Base-by-base conservation (phyloP, 148 eudicot species). In the Cornus kousa region DNA sequence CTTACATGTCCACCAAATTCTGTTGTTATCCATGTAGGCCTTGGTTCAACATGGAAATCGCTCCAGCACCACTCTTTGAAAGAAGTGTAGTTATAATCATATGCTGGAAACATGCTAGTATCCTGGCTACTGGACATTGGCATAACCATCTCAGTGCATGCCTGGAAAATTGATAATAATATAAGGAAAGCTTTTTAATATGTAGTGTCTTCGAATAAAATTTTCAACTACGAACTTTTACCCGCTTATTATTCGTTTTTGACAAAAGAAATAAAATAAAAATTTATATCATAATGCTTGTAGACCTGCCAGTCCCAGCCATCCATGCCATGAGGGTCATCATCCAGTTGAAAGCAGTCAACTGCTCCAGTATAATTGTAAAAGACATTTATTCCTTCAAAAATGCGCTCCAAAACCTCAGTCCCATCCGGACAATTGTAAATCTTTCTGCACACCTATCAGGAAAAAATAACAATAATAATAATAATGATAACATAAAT, bases 141-240 rank as follows among this genome's bases (percentile, higher is more conserved):
- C 98, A 95, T 94, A 65, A 95, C 90, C 98, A 95, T 95, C 86
- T 95, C 98, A 37, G 97, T 91, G 83, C 98, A 95, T 70, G 97
- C 98, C 98, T 95, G 85, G 59, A 75, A 82, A 78, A 50, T n/a
- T 60, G 35, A 75, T 68, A 37, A 77, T 24, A 33, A 65, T 60
- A 16, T 19, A 28, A 40, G 57, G 48, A 53, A 70, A 57, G 14
- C 11, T 9, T 12, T 57, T 57, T 12, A 57, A 57, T 57, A 16
- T 74, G 10, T 24, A 37, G 33, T 55, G 5, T 23, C 14, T 11
- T n/a, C 33, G 43, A 72, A 72, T 57, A 62, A 20, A 62, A 62
- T 20, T 19, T 62, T 57, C 62, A 43, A 43, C 48, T 43, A 3
- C 67, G 46, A 40, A 73, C 14, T 70, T 70, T 62, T 16, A 13